These are phyloP conservation scores for Chaetomium tenue DNA, from an alignment of 495 filamentous ascomycete genomes.

Conservation along the genomic window DNA sequence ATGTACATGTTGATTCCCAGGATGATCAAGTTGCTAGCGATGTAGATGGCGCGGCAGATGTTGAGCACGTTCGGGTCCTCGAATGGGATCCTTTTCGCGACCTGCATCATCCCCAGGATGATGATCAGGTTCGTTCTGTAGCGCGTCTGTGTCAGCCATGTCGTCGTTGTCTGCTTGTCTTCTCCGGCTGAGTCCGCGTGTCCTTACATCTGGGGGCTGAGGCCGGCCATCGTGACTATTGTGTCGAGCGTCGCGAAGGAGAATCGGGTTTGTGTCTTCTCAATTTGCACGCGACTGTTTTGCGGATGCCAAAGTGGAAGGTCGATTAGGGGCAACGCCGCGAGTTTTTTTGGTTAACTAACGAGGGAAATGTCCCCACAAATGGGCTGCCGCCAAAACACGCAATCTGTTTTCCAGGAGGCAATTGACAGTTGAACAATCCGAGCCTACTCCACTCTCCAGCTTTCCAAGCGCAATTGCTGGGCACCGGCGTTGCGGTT, in stretches of 20 bases:
- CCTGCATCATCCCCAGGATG: conserved; percentile 97
- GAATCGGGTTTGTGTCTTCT: neutral
- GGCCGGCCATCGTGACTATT: conserved; percentile 45
- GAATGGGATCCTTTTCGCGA: conserved; percentile 92
- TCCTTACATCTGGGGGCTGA: conserved; percentile 54
- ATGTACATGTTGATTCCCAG: conserved; percentile 77
- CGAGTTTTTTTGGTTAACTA: conserved; percentile 14
- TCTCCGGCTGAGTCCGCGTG: conserved; percentile 11
- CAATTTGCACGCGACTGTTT: neutral
- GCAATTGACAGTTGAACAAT: neutral
- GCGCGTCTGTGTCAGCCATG: conserved; percentile 11
- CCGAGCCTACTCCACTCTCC: neutral
- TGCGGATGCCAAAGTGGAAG: neutral
- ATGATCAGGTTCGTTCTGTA: conserved; percentile 85
- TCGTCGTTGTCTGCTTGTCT: conserved; percentile 17
- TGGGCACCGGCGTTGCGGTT: conserved; percentile 2
- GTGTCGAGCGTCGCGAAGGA: neutral
- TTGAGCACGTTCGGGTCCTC: conserved; percentile 87
- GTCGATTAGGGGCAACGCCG: conserved; percentile 9
- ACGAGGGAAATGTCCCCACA: conserved; percentile 15
- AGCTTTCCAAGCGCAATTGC: neutral
- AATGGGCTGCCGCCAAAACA: conserved; percentile 12
- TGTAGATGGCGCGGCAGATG: conserved; percentile 75
- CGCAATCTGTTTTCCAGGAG: conserved; percentile 5
- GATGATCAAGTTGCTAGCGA: conserved; percentile 88